Conservation (phyloP, 768 basidiomycete genomes). For the Mycena polygramma region DNA sequence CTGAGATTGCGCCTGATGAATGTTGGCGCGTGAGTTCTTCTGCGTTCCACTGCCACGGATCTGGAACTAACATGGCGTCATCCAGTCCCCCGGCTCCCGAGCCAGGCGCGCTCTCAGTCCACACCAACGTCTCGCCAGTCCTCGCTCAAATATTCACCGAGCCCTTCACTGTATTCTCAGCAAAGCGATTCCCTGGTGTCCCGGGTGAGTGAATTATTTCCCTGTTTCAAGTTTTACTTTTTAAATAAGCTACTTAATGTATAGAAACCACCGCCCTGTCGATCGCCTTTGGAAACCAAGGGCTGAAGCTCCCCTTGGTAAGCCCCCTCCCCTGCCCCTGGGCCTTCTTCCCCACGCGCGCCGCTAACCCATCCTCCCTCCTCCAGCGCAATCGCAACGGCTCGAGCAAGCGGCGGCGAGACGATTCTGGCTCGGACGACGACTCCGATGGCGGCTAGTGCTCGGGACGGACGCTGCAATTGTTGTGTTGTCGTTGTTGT, state of each 20-base stretch:
- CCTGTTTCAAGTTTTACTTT: slow-evolving; percentile 31
- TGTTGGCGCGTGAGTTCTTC: slow-evolving; percentile 84
- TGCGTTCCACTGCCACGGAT: slow-evolving; percentile 19
- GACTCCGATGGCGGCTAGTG: slow-evolving; percentile 68
- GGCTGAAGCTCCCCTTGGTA: slow-evolving; percentile 90
- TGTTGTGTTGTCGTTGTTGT: slow-evolving; percentile 9
- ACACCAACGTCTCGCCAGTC: slow-evolving; percentile 79
- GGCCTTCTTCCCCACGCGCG: slow-evolving; percentile 29
- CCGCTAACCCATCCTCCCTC: slow-evolving; percentile 34
- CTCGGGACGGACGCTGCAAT: neutral
- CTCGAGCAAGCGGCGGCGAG: slow-evolving; percentile 74
- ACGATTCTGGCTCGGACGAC: slow-evolving; percentile 74
- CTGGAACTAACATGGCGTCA: slow-evolving; percentile 32
- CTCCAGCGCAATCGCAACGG: slow-evolving; percentile 85
- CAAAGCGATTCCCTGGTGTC: slow-evolving; percentile 96
- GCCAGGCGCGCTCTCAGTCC: slow-evolving; percentile 71
- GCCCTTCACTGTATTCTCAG: slow-evolving; percentile 88
- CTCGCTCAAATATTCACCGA: slow-evolving; percentile 89
- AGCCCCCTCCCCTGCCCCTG: slow-evolving; percentile 39
- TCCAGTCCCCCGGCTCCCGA: slow-evolving; percentile 80
- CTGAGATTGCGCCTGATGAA: slow-evolving; percentile 91
- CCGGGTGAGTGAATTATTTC: slow-evolving; percentile 68
- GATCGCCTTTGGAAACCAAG: slow-evolving; percentile 90
- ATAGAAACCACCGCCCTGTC: slow-evolving; percentile 91
- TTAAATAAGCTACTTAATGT: slow-evolving; percentile 35